Base-by-base conservation (phyloP, 148 eudicot genomes). In the Chenopodium berlandieri region DNA sequence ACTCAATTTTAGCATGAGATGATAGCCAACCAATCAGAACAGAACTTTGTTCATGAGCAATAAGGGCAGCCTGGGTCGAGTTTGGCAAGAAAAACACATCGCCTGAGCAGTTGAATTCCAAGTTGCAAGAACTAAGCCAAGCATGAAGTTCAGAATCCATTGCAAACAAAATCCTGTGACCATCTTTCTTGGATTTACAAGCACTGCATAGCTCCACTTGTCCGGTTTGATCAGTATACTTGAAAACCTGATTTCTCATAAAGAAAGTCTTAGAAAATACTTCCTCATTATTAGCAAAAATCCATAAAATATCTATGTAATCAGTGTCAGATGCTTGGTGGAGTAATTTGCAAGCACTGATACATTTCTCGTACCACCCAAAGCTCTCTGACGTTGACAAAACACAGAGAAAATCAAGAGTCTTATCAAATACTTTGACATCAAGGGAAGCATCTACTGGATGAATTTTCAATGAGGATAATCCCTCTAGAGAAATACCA, bases 311-410 rank as follows among this genome's bases (percentile, higher is more conserved):
- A 25, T 89, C 83, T 11, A 87, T 54, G 78, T 89, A 89, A 74
- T 82, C 72, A 67, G 74, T 72, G 50, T 86, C 89, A 0, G 87
- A 83, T 86, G n/a, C 89, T 89, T 79, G 81, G 66, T 13, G 81
- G 10, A 58, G 71, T n/a, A 89, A 74, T 71, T 89, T 86, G 71
- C 90, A 89, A 80, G 87, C 85, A 65, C 52, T 68, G 32, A 92
- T 83, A 85, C 91, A 90, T 47, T 85, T 84, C 17, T 81, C 75
- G 70, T 90, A 90, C 93, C 95, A 92, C 25, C 82, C 90, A 72
- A 52, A 50, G 54, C 54, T 10, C 71, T 84, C 14, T 16, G 23
- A 5, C 1, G 0, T 13, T 2, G 54, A 50, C 54, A 50, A 12
- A 23, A 92, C 84, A 19, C 85, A 85, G 78, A 92, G 78, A 81